phyloP scores from a whole-genome alignment of 2,329 filamentous ascomycete species.

The Sarocladiaceae sp. region DNA sequence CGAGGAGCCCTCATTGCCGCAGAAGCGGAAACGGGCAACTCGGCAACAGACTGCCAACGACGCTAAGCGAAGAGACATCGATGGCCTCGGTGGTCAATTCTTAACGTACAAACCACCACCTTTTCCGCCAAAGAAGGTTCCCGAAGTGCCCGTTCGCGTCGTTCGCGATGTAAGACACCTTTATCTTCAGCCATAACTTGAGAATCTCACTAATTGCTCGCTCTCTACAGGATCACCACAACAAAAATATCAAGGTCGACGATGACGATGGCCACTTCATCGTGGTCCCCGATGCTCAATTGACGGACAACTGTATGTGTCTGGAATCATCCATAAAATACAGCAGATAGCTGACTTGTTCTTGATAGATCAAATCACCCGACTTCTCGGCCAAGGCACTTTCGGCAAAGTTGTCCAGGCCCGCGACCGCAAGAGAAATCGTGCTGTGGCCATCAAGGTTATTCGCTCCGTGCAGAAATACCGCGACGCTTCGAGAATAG shows the following conservation, averaged over 20 bases:
- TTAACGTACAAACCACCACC: constrained; percentile 80
- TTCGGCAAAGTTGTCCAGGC: constrained; percentile 98
- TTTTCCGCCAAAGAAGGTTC: constrained; percentile 83
- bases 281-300: constrained; percentile 75
- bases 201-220: too few relatives aligned
- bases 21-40: constrained; percentile 85
- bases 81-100: constrained; percentile 63
- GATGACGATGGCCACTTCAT: constrained; percentile 98
- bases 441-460: constrained; percentile 89
- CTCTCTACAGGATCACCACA: constrained; percentile 27
- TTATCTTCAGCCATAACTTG: not conserved
- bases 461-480: constrained; percentile 98
- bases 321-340: not conserved
- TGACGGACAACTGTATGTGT: constrained; percentile 82
- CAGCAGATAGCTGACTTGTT: constrained; percentile 14
- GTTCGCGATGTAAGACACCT: constrained; percentile 53
- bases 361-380: constrained; percentile 71
- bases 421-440: constrained; percentile 68
- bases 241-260: constrained; percentile 69
- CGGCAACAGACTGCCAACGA: constrained; percentile 77
- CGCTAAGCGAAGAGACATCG: constrained; percentile 69
- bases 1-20: constrained; percentile 60
- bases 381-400: constrained; percentile 89
- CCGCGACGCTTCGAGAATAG: constrained; percentile 89
- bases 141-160: constrained; percentile 62